Percentiles rank a stretch among this genome's conserved stretches.
These are phyloP conservation scores for Ophiosphaerella narmari DNA, from an alignment of 2,329 filamentous ascomycete genomes.

Conservation along the genomic window DNA sequence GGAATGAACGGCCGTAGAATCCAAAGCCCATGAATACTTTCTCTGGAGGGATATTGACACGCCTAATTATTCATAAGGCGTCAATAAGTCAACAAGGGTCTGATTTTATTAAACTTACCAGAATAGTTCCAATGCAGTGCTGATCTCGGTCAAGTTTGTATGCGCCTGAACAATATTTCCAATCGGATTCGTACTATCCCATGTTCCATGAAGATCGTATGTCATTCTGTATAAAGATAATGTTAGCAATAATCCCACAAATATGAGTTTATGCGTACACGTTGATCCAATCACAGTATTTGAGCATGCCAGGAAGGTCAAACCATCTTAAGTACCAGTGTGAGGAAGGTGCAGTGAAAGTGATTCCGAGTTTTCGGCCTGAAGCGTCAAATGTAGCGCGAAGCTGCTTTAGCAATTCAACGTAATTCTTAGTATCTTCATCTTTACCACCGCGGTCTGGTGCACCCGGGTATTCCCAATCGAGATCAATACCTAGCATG, in stretches of 20 bases:
- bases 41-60: slow-evolving; percentile 46
- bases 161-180: slow-evolving; percentile 41
- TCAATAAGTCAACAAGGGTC: background rate
- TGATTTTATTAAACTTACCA: slow-evolving; percentile 34
- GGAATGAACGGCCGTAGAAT: no score
- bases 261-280: slow-evolving; percentile 39
- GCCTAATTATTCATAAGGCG: background rate
- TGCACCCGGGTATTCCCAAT: no score
- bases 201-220: slow-evolving; percentile 53
- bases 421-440: no score
- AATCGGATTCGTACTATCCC: slow-evolving; percentile 39
- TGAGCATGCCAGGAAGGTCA: slow-evolving; percentile 18
- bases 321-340: slow-evolving; percentile 34
- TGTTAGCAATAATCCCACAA: slow-evolving; percentile 48
- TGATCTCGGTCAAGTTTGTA: slow-evolving; percentile 55
- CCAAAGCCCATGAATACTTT: slow-evolving; percentile 51
- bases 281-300: slow-evolving; percentile 48
- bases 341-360: slow-evolving; percentile 18
- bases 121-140: slow-evolving; percentile 48
- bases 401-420: no score
- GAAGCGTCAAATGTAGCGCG: slow-evolving; percentile 3
- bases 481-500: no score
- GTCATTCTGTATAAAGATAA: slow-evolving; percentile 52
- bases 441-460: no score
- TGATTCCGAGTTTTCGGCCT: no score